phyloP scores from a whole-genome alignment of 306 rosid species.

The Pyrus betulifolia region DNA sequence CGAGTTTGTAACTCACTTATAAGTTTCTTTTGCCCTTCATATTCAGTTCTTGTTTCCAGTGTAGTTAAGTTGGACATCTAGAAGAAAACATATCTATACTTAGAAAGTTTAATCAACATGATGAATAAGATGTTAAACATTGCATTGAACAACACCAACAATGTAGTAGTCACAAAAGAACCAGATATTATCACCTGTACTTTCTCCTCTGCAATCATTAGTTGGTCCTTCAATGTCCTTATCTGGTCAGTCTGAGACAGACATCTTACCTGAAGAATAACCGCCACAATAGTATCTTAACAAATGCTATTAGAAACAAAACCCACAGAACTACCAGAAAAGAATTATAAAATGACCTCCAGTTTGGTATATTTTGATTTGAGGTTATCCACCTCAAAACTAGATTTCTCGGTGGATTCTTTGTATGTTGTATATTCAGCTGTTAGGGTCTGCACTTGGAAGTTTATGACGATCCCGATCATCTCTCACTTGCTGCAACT shows the following conservation, averaged over 20 bases:
- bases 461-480: constrained; percentile 58
- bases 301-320: not conserved
- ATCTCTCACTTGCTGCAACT: constrained; percentile 72
- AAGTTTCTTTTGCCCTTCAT: constrained; percentile 63
- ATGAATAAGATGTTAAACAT: not conserved
- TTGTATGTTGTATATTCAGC: constrained; percentile 55
- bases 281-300: not conserved
- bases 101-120: not conserved
- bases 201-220: constrained; percentile 55
- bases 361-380: constrained; percentile 46
- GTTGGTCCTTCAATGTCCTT: constrained; percentile 48
- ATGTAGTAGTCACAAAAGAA: constrained; percentile 3
- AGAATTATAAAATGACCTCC: constrained; percentile 51
- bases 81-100: constrained; percentile 16
- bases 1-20: constrained; percentile 60
- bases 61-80: constrained; percentile 74
- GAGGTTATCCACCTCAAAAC: constrained; percentile 52
- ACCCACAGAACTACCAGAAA: not conserved
- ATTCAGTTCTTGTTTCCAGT: constrained; percentile 65
- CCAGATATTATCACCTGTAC: constrained; percentile 54
- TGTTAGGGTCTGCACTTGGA: constrained; percentile 52
- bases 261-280: constrained; percentile 59
- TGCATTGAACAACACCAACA: not conserved
- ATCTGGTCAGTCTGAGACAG: constrained; percentile 51
- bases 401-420: constrained; percentile 53